Base-by-base conservation (phyloP, 176 grass and related monocot genomes). In the Lolium perenne region DNA sequence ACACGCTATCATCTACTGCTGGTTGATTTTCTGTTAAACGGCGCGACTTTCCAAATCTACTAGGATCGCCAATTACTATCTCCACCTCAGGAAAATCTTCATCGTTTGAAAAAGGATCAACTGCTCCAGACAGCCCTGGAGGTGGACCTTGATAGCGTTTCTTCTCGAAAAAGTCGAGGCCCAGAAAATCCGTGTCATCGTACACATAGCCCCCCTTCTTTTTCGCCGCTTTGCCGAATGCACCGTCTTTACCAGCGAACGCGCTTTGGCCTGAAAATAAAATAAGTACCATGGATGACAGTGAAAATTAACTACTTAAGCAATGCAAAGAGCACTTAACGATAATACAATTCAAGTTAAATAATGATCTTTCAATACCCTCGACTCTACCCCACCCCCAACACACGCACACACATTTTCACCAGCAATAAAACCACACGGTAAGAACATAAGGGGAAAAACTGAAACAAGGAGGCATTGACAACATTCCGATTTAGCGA, bases 101-200 rank as follows among this genome's bases (percentile, higher is more conserved):
- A 80, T 87, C 67, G 75, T 75, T 53, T 57, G 47, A 43, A 73
- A 80, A 80, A 83, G 87, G 66, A 38, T 89, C 83, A 50, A 82
- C 6, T 7, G 51, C 22, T 59, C 79, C 83, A 83, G 82, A 74
- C 21, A 92, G 70, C 17, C 86, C 86, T 74, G 83, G 83, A 58
- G 86, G 86, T 50, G 79, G 72, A 60, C 86, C 90, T 60, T 48
- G 79, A 86, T 88, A 88, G 71, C 74, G 38, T 32, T 92, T 92
- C 48, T 89, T 92, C 83, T 92, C 86, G 11, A 82, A 89, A 21
- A 92, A 92, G 23, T 88, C 83, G 2, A 92, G 90, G 38, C 90
- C 90, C 79, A 89, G 68, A 67, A 92, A 89, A 62, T 92, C 86
- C 1, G 51, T 78, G 64, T 88, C 86, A 50, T 88, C 79, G 8